Evolutionary conservation across 2,329 filamentous ascomycete genomes (phyloP).

Genomic region (Penicillium sp.): DNA sequence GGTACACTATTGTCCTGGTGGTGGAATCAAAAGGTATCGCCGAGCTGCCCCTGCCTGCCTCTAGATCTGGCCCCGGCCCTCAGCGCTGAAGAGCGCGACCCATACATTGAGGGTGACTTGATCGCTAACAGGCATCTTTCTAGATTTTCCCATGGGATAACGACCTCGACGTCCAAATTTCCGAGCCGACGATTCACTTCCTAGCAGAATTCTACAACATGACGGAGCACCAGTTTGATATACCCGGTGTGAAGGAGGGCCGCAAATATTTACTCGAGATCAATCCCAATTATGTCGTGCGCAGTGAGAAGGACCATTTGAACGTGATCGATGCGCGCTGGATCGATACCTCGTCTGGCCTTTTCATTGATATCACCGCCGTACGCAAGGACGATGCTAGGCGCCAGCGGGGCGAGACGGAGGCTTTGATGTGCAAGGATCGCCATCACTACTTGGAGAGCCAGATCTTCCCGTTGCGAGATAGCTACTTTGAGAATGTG

Average conservation of each 20-base stretch:
- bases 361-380: conserved; percentile 66
- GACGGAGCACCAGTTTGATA: conserved; percentile 57
- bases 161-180: conserved; percentile 63
- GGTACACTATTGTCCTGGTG: conserved; percentile 65
- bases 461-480: conserved; percentile 61
- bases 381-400: conserved; percentile 53
- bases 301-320: conserved; percentile 49
- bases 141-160: conserved; percentile 65
- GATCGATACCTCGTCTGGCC: conserved; percentile 62
- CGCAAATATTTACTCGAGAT: conserved; percentile 61
- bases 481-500: conserved; percentile 58
- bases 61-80: too few relatives aligned
- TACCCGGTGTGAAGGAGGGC: conserved; percentile 40
- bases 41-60: background rate
- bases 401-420: conserved; percentile 43
- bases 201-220: conserved; percentile 65
- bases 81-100: too few relatives aligned
- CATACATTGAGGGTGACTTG: background rate
- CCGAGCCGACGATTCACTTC: conserved; percentile 58
- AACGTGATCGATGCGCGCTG: conserved; percentile 65
- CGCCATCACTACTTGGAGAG: conserved; percentile 56
- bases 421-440: conserved; percentile 61
- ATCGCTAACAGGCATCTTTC: conserved; percentile 5
- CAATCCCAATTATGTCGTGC: conserved; percentile 59
- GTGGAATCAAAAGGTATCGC: conserved; percentile 59